Base-by-base conservation (phyloP, 192 early-diverging fungal genomes). In the Coemansia sp. region DNA sequence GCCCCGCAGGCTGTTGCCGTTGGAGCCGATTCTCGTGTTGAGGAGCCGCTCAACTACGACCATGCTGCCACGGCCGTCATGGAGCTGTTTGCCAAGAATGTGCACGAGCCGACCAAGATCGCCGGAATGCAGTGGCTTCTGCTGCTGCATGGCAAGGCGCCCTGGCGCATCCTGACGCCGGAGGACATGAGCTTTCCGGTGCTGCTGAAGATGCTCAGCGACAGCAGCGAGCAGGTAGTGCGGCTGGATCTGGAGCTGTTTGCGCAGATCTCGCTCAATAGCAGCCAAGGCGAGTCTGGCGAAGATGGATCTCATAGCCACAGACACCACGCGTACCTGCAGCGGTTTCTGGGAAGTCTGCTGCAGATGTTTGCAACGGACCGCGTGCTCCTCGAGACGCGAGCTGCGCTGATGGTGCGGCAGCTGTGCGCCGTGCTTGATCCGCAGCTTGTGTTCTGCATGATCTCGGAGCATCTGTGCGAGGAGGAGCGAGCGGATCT, bases 81-180 rank as follows among this genome's bases (percentile, higher is more conserved):
- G 46, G 81, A 83, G 76, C 76, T 77, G 48, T 78, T 83, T 70
- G 81, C 75, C 3, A 78, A 89, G 63, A 92, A 98, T 74, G 91
- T 94, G 62, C 90, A 93, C 62, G 97, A 98, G 74, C 93, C 95
- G 62, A 97, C 98, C 1, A 85, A 96, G 40, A 86, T 95, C 5
- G 92, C 94, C 0, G 91, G 92, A 40, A 81, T 99, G 72, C 95
- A 96, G 41, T 99, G 98, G 98, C 82, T 99, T 11, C 71, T 96
- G n/a, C 94, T 98, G 89, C 76, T 99, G 45, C 96, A 99, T 69
- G 92, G 90, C 56, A 96, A 96, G 65, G 90, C 94, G 8, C 95
- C 96, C 0, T 88, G 66, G 49, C 76, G 94, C 70, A 94, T 98
- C 52, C 82, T 98, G 42, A 89, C 89, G 59, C 88, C 93, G 1